Percentiles rank a stretch among this genome's conserved stretches.
Evolutionary conservation across 2,329 filamentous ascomycete genomes (phyloP).

Genomic region (Hymenoscyphus linearis): DNA sequence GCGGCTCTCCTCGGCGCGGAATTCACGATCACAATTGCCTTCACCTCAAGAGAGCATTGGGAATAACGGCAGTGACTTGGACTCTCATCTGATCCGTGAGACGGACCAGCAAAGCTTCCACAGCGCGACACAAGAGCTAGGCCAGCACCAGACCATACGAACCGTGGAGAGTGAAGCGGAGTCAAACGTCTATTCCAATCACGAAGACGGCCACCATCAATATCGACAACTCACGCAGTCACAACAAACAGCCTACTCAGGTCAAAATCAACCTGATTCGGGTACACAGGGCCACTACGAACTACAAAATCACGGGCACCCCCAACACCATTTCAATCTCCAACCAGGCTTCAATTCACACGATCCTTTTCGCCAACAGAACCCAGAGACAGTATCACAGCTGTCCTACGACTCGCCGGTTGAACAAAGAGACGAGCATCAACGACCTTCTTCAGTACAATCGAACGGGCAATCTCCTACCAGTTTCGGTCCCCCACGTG

Average conservation of each 20-base stretch:
- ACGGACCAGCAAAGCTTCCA: slow-evolving; percentile 14
- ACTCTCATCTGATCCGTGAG: slow-evolving; percentile 28
- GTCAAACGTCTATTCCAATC: slow-evolving; percentile 13
- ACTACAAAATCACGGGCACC: slow-evolving; percentile 16
- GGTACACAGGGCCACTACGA: slow-evolving; percentile 27
- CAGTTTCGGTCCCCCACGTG: slow-evolving; percentile 11
- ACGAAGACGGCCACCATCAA: slow-evolving; percentile 33
- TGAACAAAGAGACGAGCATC: slow-evolving; percentile 25
- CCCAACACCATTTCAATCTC: slow-evolving; percentile 33
- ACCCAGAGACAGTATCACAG: slow-evolving; percentile 57
- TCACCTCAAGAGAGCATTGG: slow-evolving; percentile 29
- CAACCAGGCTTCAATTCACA: slow-evolving; percentile 30
- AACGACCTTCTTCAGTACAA: slow-evolving; percentile 28
- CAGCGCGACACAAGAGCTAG: slow-evolving; percentile 16
- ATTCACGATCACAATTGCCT: slow-evolving; percentile 21
- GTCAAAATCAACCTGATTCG: slow-evolving; percentile 23
- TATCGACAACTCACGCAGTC: slow-evolving; percentile 19
- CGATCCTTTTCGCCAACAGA: slow-evolving; percentile 37
- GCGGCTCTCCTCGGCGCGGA: slow-evolving; percentile 31
- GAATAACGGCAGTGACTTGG: slow-evolving; percentile 22
- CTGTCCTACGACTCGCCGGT: slow-evolving; percentile 56
- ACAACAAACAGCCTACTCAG: slow-evolving; percentile 20
- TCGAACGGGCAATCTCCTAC: slow-evolving; percentile 28
- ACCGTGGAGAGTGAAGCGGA: slow-evolving; percentile 24
- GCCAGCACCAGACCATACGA: slow-evolving; percentile 26